Base-by-base conservation (phyloP, 2,329 filamentous ascomycete species). In the Xylariaceae sp. region DNA sequence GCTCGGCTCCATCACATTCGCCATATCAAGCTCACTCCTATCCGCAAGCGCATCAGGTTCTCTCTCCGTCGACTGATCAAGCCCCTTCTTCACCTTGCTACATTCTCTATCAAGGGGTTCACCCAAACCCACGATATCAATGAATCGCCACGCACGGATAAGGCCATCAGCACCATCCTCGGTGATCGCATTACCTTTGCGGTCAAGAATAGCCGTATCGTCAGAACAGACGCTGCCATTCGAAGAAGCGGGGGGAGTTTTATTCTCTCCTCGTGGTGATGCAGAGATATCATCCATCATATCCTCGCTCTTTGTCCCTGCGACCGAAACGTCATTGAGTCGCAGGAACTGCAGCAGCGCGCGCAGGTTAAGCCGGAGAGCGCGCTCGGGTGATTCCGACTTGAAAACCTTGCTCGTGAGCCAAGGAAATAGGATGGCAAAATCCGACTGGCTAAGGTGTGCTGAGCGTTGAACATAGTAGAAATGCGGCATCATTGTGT, bases 391-490 rank as follows among this genome's bases (percentile, higher is more conserved):
- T 41, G 79, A 70, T 37, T 77, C 73, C 0, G 76, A 75, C 2
- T 72, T 72, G 53, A 82, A 79, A 7, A 83, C 72, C 54, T 72
- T 74, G 56, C 73, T 76, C 7, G 77, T 81, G 37, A 83, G 57
- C 76, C 83, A 86, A 0, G 88, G 88, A 60, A 94, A 94, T 19
- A 95, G 67, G 20, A 93, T 69, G 27, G 86, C 89, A 56, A 93
- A 94, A 60, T 95, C 89, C 17, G 82, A 86, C 65, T 94, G 89
- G 47, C 79, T 88, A 21, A 94, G 75, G 62, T 95, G 89, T 0
- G 88, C 87, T n/a, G 83, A 86, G 36, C 77, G 72, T 12, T 74
- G 63, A 3, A 88, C 82, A 63, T 88, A 92, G 68, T 87, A 94
- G 58, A 92, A 80, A 55, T 83, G 77, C 4, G 88, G 83, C 45